These are phyloP conservation scores for Sphagnum magellanicum DNA, from an alignment of 228 moss, liverwort and hornwort genomes.

Conservation along the genomic window DNA sequence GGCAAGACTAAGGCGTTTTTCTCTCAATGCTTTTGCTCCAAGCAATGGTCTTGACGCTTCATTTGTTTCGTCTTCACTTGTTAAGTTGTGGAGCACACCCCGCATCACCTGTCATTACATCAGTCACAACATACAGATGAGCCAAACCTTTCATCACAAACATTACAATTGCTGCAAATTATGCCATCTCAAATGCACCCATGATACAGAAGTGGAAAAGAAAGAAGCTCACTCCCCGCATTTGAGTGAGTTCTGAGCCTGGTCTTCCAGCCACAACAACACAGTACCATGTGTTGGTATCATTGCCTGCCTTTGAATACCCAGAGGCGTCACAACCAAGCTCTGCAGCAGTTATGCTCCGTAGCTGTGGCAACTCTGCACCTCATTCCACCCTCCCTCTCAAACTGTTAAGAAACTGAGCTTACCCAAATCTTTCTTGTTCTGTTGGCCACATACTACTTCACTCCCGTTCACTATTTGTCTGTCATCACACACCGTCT, in stretches of 20 bases:
- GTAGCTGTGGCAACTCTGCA: slow-evolving; percentile 49
- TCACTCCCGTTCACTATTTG: too few species aligned
- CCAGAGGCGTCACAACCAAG: slow-evolving; percentile 64
- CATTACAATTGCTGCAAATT: too few species aligned
- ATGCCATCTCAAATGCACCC: not conserved
- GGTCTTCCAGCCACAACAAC: slow-evolving; percentile 55
- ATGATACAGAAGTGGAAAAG: not conserved
- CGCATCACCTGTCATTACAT: slow-evolving; percentile 8
- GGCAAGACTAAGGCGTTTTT: slow-evolving; percentile 54
- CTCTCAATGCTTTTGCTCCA: slow-evolving; percentile 38
- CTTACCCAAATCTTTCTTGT: too few species aligned
- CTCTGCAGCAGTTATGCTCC: slow-evolving; percentile 41
- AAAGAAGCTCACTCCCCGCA: slow-evolving; percentile 22
- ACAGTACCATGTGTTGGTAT: slow-evolving; percentile 65
- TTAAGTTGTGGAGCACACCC: slow-evolving; percentile 21
- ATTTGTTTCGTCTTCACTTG: not conserved
- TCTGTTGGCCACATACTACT: too few species aligned
- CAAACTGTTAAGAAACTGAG: too few species aligned
- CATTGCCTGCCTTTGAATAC: slow-evolving; percentile 39
- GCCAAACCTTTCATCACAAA: not conserved
- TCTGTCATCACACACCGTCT: too few species aligned
- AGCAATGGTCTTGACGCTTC: slow-evolving; percentile 5
- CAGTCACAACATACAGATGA: not conserved
- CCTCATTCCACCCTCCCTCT: too few species aligned
- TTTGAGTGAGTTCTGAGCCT: slow-evolving; percentile 32